Evolutionary conservation across 2,329 filamentous ascomycete species (phyloP), one percentile per base, ranked within the genome.

Genomic region (Neonectria hederae): DNA sequence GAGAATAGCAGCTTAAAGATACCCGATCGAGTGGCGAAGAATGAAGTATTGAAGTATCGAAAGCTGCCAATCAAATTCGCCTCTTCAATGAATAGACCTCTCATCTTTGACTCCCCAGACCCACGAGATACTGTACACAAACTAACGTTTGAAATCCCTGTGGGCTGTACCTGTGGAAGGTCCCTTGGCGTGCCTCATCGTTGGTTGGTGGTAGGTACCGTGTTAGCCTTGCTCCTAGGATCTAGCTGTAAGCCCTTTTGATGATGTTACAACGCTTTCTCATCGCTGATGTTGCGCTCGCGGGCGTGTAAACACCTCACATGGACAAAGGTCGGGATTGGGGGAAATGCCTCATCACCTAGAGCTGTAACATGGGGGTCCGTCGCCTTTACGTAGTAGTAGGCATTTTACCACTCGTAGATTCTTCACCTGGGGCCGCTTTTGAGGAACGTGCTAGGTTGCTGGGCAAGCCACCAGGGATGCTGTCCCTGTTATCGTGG

Each of bases 261-360:
- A 42, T 10, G n/a, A 42, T 46, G 19, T 40, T 55, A 22, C 19
- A n/a, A 6, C 35, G 35, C 32, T 35, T 52, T 45, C 59, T 40
- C 65, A 63, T 65, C 48, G 52, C 46, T 61, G 59, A 40, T 19
- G 17, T 59, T 49, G 28, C 51, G 24, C 42, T 22, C 26, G 21
- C 22, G 30, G 49, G 56, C 19, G 52, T 53, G 55, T 52, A 63
- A 69, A 59, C 62, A 43, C 49, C 59, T 49, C 55, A 62, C 38
- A 59, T 49, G 68, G 59, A 59, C 45, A 42, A 68, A 66, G 49
- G 43, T 61, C 61, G 63, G 62, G 49, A 62, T 65, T 24, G 13
- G 28, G 46, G 51, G 62, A 71, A 72, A 72, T 72, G 62, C 70
- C 70, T 72, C 70, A 64, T 26, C 24, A 19, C 42, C 51, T 46